phyloP scores from a whole-genome alignment of 164 flowering plant species.

The Brasenia schreberi region DNA sequence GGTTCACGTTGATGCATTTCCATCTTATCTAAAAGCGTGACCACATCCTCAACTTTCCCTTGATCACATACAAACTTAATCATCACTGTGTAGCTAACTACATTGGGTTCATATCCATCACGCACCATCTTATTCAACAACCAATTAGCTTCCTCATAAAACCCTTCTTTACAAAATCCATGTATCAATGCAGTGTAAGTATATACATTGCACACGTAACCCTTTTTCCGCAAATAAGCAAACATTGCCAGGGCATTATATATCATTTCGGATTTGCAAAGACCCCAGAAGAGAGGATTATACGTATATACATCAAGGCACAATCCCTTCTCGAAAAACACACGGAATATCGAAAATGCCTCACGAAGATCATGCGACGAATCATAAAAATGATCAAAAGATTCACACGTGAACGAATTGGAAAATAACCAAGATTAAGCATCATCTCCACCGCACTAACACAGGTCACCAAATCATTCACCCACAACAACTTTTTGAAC shows the following conservation, averaged over 20 bases:
- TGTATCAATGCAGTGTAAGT: conserved; percentile 43
- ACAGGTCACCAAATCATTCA: conserved; percentile 14
- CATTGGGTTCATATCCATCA: conserved; percentile 27
- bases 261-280: conserved; percentile 27
- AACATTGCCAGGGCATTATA: conserved; percentile 23
- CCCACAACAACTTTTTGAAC: conserved; percentile 17
- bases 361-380: conserved; percentile 12
- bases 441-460: conserved; percentile 24
- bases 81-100: conserved; percentile 27
- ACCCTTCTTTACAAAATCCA: conserved; percentile 31
- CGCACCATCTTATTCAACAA: conserved; percentile 26
- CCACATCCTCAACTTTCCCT: conserved; percentile 14
- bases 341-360: conserved; percentile 23
- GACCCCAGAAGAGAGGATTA: conserved; percentile 9
- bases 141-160: conserved; percentile 22
- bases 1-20: conserved; percentile 18
- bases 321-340: conserved; percentile 17
- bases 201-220: conserved; percentile 18
- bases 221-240: conserved; percentile 28
- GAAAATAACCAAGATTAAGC: conserved; percentile 20
- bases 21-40: conserved; percentile 18
- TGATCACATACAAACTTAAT: conserved; percentile 12
- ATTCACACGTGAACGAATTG: conserved; percentile 12
- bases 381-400: conserved; percentile 18
- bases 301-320: conserved; percentile 11